Base-by-base conservation (phyloP, 2,329 filamentous ascomycete genomes). In the Chaetomiaceae sp. region DNA sequence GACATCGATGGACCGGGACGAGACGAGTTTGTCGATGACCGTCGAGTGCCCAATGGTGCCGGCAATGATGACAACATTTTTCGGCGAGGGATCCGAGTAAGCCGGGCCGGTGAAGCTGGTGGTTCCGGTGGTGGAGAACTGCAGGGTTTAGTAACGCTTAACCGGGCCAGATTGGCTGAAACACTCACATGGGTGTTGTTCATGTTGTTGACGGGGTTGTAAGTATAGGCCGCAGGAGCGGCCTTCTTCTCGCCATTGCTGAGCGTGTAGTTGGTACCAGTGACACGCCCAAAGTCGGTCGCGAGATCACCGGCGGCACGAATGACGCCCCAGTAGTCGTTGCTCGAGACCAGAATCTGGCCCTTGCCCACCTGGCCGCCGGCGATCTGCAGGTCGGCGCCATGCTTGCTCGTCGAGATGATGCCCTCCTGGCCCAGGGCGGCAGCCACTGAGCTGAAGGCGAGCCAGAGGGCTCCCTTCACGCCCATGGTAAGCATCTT, bases 211-310 rank as follows among this genome's bases (percentile, higher is more conserved):
- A 73, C 71, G 0, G 76, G 74, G 1, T 62, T 60, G 46, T 76
- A 78, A 11, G 59, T 64, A 48, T 78, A 79, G 2, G 55, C 53
- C 2, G 71, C 73, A 0, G 73, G 68, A 0, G 59, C 57, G 0
- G 73, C 66, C 2, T 62, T 65, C 3, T 53, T 60, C 52, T 70
- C 62, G 11, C 75, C 76, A 27, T 80, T 80, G 61, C 77, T 77
- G 4, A 82, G 69, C 1, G 81, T 80, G 53, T 84, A 78, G 65
- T 86, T 86, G 23, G 70, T 75, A 8, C 84, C 84, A 0, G 84
- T 87, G 4, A 88, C 84, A n/a, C 82, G 79, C 14, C 84, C 84
- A 69, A 89, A 86, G 66, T 89, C 86, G 4, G 73, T 63, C 0
- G 84, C 82, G 9, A 89, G 74, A 66, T 89, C 85, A 34, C 82